These are phyloP conservation scores for Lentinula raphanica DNA, from an alignment of 768 basidiomycete genomes.

Conservation along the genomic window DNA sequence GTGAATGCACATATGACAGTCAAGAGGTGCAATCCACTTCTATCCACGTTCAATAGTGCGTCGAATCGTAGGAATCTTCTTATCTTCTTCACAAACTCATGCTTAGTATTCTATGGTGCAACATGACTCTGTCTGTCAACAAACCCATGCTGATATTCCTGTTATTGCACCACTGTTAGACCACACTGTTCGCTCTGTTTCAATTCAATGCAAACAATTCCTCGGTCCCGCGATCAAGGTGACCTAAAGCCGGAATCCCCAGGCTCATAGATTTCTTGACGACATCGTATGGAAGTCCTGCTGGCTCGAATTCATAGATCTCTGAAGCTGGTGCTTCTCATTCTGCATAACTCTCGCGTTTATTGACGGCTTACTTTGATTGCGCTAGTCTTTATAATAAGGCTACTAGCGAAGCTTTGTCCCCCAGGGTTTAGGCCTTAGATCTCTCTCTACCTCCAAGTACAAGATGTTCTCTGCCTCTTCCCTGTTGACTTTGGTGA, in stretches of 20 bases:
- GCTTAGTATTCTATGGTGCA: background rate
- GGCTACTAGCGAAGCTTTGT: background rate
- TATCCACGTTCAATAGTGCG: too few species aligned
- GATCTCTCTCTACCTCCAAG: background rate
- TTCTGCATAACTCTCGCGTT: background rate
- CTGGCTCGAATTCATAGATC: background rate
- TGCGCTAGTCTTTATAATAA: background rate
- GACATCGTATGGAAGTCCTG: background rate
- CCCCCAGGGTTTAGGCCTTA: background rate
- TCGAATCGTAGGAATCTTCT: too few species aligned
- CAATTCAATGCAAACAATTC: background rate
- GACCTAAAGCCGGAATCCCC: background rate
- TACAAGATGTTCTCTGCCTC: slow-evolving; percentile 29
- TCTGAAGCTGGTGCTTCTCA: background rate
- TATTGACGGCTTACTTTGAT: background rate
- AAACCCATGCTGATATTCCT: background rate
- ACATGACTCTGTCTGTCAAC: background rate
- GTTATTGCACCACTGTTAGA: background rate
- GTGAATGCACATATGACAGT: too few species aligned
- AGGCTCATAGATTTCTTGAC: background rate
- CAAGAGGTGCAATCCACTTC: too few species aligned
- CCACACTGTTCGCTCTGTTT: too few species aligned
- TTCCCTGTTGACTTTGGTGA: slow-evolving; percentile 38
- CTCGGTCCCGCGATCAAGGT: background rate
- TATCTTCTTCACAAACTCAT: background rate